These are phyloP conservation scores for Citeromyces matritensis DNA, from an alignment of 805 yeast species.

Conservation along the genomic window DNA sequence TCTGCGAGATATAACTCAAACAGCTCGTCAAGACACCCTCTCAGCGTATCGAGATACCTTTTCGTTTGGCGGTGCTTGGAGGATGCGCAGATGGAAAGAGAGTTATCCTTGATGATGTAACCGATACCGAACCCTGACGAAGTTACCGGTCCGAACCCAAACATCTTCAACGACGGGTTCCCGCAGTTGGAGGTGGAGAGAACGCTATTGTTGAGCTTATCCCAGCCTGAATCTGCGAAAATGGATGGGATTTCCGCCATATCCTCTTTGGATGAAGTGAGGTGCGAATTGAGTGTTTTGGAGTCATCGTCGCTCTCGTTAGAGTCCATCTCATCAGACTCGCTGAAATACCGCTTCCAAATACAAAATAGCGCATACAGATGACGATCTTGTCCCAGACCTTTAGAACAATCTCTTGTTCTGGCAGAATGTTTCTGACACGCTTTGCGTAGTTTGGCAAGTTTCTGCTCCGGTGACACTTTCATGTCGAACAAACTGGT, in stretches of 20 bases:
- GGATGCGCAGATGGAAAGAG: constrained; percentile 67
- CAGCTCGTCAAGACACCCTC: constrained; percentile 44
- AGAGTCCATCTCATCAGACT: constrained; percentile 7
- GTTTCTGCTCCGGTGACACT: constrained; percentile 41
- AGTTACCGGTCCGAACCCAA: constrained; percentile 86
- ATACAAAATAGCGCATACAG: constrained; percentile 76
- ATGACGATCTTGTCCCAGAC: constrained; percentile 89
- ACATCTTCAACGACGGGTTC: constrained; percentile 71
- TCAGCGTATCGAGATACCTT: constrained; percentile 58
- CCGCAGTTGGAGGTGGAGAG: constrained; percentile 86
- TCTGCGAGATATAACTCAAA: constrained; percentile 23
- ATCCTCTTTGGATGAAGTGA: constrained; percentile 7
- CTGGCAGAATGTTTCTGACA: constrained; percentile 55
- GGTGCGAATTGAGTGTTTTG: constrained; percentile 11
- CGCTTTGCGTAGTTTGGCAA: constrained; percentile 46
- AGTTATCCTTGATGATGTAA: constrained; percentile 70
- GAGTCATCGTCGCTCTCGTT: constrained; percentile 14
- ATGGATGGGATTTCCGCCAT: constrained; percentile 45
- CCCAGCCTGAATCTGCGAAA: constrained; percentile 84
- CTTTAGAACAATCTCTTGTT: constrained; percentile 55
- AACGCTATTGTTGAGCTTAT: constrained; percentile 62
- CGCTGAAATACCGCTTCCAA: constrained; percentile 53
- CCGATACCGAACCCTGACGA: constrained; percentile 92
- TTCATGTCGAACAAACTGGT: constrained; percentile 67
- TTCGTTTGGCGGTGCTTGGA: constrained; percentile 83